Conservation (phyloP, 2,329 filamentous ascomycete genomes). For the Fusarium sp. region DNA sequence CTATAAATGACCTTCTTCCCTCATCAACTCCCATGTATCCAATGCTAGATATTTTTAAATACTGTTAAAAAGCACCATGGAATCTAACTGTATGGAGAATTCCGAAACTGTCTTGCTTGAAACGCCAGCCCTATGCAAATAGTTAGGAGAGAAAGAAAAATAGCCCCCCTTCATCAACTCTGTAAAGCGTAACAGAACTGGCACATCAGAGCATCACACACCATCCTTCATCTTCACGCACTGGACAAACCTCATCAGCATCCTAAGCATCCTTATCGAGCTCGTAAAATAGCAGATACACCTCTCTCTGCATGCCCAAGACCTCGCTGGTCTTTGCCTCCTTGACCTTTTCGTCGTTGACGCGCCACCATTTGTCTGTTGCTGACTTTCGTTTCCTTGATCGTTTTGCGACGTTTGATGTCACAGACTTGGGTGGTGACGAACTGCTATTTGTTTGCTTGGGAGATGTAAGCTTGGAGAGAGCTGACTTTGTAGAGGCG, state of each 20-base stretch:
- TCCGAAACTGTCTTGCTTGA: slow-evolving; percentile 12
- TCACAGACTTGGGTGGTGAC: slow-evolving; percentile 32
- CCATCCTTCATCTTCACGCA: background rate
- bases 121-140: slow-evolving; percentile 42
- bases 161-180: background rate
- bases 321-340: slow-evolving; percentile 94
- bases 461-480: slow-evolving; percentile 60
- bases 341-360: slow-evolving; percentile 96
- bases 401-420: slow-evolving; percentile 45
- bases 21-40: background rate
- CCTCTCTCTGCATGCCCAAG: slow-evolving; percentile 91
- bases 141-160: slow-evolving; percentile 4
- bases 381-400: slow-evolving; percentile 64
- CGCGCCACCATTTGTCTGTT: slow-evolving; percentile 90
- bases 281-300: slow-evolving; percentile 97
- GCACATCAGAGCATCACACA: slow-evolving; percentile 3
- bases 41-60: slow-evolving; percentile 2
- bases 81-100: slow-evolving; percentile 24
- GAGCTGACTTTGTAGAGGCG: slow-evolving; percentile 63
- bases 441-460: slow-evolving; percentile 39
- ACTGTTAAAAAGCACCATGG: slow-evolving; percentile 1
- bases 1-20: background rate
- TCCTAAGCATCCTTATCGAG: slow-evolving; percentile 65
- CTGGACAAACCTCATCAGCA: slow-evolving; percentile 4
- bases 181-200: background rate